Conservation (phyloP, 23 red algal species). For the Gracilaria caudata region DNA sequence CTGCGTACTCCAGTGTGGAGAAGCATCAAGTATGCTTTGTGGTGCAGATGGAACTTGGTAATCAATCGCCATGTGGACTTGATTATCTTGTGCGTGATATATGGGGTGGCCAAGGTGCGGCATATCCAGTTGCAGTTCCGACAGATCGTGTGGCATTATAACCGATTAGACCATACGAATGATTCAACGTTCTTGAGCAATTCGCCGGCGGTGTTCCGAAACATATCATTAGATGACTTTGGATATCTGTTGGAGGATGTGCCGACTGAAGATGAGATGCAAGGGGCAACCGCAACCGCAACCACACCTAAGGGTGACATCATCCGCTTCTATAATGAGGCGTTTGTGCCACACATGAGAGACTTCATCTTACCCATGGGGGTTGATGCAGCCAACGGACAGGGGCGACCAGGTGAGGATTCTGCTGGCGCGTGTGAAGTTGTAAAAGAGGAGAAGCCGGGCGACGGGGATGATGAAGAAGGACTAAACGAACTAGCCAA, state of each 20-base stretch:
- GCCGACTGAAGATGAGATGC: not conserved
- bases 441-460: not conserved
- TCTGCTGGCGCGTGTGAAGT: too few relatives aligned
- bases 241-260: conserved; percentile 4
- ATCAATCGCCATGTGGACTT: conserved; percentile 82
- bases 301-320: too few relatives aligned
- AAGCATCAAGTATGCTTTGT: conserved; percentile 66
- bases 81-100: conserved; percentile 79
- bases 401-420: too few relatives aligned
- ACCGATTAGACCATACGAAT: conserved; percentile 35
- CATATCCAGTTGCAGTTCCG: conserved; percentile 69
- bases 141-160: conserved; percentile 63
- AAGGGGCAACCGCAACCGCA: too few relatives aligned
- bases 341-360: conserved; percentile 75
- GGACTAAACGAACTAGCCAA: not conserved
- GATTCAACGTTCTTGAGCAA: conserved; percentile 37
- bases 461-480: not conserved
- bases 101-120: conserved; percentile 74
- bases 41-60: conserved; percentile 60
- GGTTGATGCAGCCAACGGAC: too few relatives aligned
- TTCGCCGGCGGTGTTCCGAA: conserved; percentile 39
- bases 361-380: conserved; percentile 56
- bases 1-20: conserved; percentile 61
- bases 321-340: conserved; percentile 84
- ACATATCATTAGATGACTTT: conserved; percentile 30